phyloP scores from a whole-genome alignment of 225 moss, liverwort and hornwort genomes.

The Thuidium tamariscinum region DNA sequence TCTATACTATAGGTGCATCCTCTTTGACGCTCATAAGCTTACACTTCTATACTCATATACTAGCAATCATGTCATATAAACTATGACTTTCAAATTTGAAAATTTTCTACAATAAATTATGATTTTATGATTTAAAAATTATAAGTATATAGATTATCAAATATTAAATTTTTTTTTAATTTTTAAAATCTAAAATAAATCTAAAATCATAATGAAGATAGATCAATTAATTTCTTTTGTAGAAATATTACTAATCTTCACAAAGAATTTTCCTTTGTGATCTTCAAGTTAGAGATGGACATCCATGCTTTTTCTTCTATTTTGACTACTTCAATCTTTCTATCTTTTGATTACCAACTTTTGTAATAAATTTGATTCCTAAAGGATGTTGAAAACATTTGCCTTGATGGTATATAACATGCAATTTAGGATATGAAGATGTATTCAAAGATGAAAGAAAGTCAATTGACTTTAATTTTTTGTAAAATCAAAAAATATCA shows the following conservation, averaged over 20 bases:
- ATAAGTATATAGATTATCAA: neutral
- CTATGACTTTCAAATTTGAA: no score
- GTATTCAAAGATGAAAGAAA: neutral
- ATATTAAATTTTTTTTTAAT: no score
- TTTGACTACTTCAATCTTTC: neutral
- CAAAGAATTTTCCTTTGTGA: neutral
- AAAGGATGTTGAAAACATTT: neutral
- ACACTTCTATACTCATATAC: no score
- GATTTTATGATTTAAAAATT: neutral
- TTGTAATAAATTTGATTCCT: neutral
- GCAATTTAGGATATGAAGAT: neutral
- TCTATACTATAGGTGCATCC: no score
- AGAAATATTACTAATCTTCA: rapidly evolving
- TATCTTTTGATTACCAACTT: neutral
- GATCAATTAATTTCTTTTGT: rapidly evolving
- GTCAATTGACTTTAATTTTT: neutral
- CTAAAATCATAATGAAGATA: rapidly evolving
- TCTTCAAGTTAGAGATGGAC: neutral
- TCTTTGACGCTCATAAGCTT: no score
- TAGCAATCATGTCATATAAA: no score
- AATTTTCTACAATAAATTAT: no score
- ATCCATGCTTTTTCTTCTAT: neutral
- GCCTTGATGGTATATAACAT: rapidly evolving
- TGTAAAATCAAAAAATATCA: neutral
- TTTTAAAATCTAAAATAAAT: neutral